Percentiles rank a stretch among this genome's conserved stretches.
Conservation (phyloP, 2,329 filamentous ascomycete species). For the Emmonsiellopsis sp. region DNA sequence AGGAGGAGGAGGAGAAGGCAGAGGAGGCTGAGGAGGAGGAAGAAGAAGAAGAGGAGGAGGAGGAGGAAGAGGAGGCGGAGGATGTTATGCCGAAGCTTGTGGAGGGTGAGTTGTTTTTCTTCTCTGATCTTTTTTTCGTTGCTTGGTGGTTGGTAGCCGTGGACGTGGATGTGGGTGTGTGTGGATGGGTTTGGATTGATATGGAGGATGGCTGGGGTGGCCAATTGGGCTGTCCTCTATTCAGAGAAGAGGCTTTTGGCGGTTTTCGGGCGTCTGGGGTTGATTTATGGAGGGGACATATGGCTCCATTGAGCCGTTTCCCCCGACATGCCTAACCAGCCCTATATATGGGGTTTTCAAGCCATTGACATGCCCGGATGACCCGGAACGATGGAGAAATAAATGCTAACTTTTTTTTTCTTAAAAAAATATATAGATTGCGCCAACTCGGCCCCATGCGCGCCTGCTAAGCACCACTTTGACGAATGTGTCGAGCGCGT, state of each 20-base stretch:
- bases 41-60: conserved; percentile 59
- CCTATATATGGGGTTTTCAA: no score
- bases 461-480: conserved; percentile 90
- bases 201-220: no score
- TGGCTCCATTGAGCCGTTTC: no score
- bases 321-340: no score
- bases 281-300: no score
- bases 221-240: no score
- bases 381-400: neutral
- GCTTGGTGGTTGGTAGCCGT: neutral
- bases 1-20: conserved; percentile 42
- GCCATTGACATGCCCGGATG: no score
- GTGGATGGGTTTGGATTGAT: neutral
- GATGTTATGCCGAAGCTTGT: conserved; percentile 84
- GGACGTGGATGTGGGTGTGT: neutral
- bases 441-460: conserved; percentile 75
- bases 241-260: no score
- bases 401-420: neutral
- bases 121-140: neutral
- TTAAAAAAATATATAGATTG: conserved; percentile 55
- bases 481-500: conserved; percentile 97
- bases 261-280: no score
- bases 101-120: conserved; percentile 62
- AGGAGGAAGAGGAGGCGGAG: conserved; percentile 68
- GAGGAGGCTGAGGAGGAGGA: conserved; percentile 47